Percentiles rank a stretch among this genome's conserved stretches.
phyloP scores from a whole-genome alignment of 2,329 filamentous ascomycete genomes.

The Cercospora zeina region DNA sequence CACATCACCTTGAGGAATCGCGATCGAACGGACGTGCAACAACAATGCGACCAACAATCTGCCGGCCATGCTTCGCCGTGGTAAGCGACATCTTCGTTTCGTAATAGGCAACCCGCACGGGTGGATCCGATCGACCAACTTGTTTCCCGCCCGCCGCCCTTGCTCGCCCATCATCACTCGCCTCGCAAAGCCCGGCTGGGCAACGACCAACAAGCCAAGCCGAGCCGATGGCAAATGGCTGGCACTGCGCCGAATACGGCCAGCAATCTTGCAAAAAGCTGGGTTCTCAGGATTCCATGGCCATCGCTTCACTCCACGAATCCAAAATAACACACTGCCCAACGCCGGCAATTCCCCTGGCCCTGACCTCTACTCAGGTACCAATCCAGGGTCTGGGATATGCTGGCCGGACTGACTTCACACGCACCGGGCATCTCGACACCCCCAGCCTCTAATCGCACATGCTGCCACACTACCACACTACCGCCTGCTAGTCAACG shows the following conservation, averaged over 20 bases:
- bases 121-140: conserved; percentile 7
- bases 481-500: not conserved
- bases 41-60: not conserved
- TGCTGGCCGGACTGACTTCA: not conserved
- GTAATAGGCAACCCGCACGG: not conserved
- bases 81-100: not conserved
- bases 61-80: not conserved
- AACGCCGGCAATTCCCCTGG: not conserved
- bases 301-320: not conserved
- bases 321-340: conserved; percentile 4
- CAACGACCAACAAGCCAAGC: conserved; percentile 10
- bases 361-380: not conserved
- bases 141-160: not conserved
- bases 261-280: not conserved
- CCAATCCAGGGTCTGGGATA: not conserved
- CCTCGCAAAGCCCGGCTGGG: conserved; percentile 14
- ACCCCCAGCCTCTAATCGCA: conserved; percentile 4
- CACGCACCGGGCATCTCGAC: not conserved
- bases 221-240: conserved; percentile 18
- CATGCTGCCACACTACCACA: not conserved
- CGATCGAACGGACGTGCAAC: no score
- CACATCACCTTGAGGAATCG: not conserved
- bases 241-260: not conserved
- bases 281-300: conserved; percentile 1
- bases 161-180: conserved; percentile 4